phyloP scores from a whole-genome alignment of 176 grass and related monocot species.

The Oryza punctata region DNA sequence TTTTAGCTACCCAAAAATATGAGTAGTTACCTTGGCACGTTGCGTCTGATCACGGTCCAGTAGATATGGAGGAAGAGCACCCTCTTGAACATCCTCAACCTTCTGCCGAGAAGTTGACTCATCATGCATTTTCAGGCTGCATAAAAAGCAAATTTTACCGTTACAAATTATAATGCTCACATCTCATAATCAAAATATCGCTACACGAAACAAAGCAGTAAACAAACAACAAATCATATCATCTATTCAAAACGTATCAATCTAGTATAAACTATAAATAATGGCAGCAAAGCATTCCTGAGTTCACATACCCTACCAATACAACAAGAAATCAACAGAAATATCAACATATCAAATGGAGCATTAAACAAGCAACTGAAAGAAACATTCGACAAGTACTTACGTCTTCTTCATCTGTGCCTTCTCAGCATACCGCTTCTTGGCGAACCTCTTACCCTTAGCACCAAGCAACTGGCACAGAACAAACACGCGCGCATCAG shows the following conservation, averaged over 20 bases:
- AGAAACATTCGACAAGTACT: slow-evolving; percentile 26
- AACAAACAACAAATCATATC: not conserved
- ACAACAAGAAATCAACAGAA: not conserved
- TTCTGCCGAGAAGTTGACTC: slow-evolving; percentile 80
- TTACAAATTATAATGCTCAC: not conserved
- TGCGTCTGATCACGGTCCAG: slow-evolving; percentile 82
- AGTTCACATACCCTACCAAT: not conserved
- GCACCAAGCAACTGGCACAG: slow-evolving; percentile 60
- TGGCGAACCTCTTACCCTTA: slow-evolving; percentile 87
- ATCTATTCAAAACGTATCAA: not conserved
- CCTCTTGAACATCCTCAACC: slow-evolving; percentile 74
- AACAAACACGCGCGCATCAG: slow-evolving; percentile 4
- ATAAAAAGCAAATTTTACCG: not conserved
- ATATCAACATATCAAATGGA: not conserved
- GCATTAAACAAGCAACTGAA: not conserved
- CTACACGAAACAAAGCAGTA: not conserved
- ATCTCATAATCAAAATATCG: not conserved
- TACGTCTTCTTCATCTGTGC: slow-evolving; percentile 97
- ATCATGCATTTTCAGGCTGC: slow-evolving; percentile 87
- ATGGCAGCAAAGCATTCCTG: not conserved
- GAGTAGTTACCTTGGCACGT: slow-evolving; percentile 65
- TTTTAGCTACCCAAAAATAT: not conserved
- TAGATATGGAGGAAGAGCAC: slow-evolving; percentile 76
- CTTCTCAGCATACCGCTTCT: slow-evolving; percentile 91
- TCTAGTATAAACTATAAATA: not conserved